phyloP scores from a whole-genome alignment of 2,329 filamentous ascomycete species.

The Colletotrichum sojae region DNA sequence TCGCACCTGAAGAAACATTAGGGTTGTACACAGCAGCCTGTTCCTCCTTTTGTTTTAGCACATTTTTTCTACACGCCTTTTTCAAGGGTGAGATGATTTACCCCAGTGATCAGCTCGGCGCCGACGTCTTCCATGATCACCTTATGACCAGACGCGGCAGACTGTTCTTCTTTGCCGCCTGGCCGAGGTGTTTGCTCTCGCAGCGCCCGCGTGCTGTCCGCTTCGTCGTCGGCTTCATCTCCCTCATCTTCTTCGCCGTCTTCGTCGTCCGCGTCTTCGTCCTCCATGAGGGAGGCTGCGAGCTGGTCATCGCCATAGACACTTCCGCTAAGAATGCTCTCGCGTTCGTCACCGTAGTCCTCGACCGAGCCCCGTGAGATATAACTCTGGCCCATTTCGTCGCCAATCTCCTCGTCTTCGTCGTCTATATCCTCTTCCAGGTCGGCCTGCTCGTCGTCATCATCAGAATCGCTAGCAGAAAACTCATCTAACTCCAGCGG shows the following conservation, averaged over 20 bases:
- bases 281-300: constrained; percentile 57
- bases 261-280: constrained; percentile 51
- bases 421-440: constrained; percentile 67
- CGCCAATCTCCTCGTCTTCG: constrained; percentile 60
- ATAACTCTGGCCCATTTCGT: constrained; percentile 69
- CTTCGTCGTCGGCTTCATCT: constrained; percentile 54
- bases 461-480: constrained; percentile 82
- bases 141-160: constrained; percentile 41
- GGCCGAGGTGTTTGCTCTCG: constrained; percentile 38
- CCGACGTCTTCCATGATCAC: constrained; percentile 60
- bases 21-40: constrained; percentile 39
- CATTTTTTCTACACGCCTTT: constrained; percentile 50
- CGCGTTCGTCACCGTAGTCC: constrained; percentile 59
- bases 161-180: constrained; percentile 26
- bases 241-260: constrained; percentile 55
- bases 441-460: constrained; percentile 62
- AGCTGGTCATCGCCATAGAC: constrained; percentile 60
- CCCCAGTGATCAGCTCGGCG: constrained; percentile 72
- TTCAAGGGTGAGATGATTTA: constrained; percentile 67
- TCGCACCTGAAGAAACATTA: constrained; percentile 36
- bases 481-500: constrained; percentile 91
- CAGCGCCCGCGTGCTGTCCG: constrained; percentile 50
- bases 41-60: constrained; percentile 39
- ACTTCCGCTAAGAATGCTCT: constrained; percentile 60
- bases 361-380: constrained; percentile 66